Percentiles rank a stretch among this genome's conserved stretches.
phyloP scores from a whole-genome alignment of 2,329 filamentous ascomycete genomes.

The Paecilomyces variotii region DNA sequence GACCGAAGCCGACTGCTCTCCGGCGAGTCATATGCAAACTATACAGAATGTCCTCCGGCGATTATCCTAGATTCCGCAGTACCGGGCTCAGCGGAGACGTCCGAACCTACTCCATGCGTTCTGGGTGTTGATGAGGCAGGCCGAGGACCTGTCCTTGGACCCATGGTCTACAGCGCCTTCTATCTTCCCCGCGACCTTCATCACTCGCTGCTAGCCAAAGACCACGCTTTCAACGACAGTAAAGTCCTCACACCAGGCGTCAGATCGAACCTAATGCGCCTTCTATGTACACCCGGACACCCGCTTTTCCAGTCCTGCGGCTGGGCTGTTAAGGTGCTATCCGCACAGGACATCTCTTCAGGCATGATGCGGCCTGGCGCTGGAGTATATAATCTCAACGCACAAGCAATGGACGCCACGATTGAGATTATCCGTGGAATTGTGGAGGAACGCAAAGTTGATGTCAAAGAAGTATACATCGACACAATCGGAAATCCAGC shows the following conservation, averaged over 20 bases:
- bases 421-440: constrained; percentile 72
- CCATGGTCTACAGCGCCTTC: constrained; percentile 62
- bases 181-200: constrained; percentile 60
- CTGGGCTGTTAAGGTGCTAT: constrained; percentile 75
- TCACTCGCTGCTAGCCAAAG: constrained; percentile 65
- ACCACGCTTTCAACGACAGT: constrained; percentile 88
- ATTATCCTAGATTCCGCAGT: constrained; percentile 39
- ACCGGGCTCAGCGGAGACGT: constrained; percentile 18
- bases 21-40: constrained; percentile 64
- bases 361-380: constrained; percentile 59
- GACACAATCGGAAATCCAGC: constrained; percentile 84
- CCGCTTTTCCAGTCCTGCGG: constrained; percentile 60
- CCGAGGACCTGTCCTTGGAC: constrained; percentile 80
- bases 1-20: constrained; percentile 48
- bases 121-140: constrained; percentile 92
- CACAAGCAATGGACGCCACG: constrained; percentile 90
- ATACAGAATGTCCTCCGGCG: constrained; percentile 58
- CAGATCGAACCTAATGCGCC: constrained; percentile 62
- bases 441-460: constrained; percentile 62
- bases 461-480: constrained; percentile 83
- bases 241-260: constrained; percentile 80
- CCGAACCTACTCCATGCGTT: constrained; percentile 54
- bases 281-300: constrained; percentile 59
- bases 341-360: constrained; percentile 72
- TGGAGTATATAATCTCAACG: constrained; percentile 78